phyloP scores from a whole-genome alignment of 495 filamentous ascomycete species.

The Neurospora hispaniola region DNA sequence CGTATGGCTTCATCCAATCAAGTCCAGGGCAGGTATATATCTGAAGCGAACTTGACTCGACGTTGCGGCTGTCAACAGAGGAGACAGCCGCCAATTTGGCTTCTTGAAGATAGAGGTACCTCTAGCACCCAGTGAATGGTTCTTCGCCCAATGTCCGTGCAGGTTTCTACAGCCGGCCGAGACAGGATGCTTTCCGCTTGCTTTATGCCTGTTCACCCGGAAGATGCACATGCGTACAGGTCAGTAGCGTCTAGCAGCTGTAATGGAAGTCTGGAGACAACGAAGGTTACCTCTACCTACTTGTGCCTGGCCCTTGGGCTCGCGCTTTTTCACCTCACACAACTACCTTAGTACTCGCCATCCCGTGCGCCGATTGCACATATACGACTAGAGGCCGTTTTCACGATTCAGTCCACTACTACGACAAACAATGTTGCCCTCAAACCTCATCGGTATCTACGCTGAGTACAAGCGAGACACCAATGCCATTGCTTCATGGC shows the following conservation, averaged over 20 bases:
- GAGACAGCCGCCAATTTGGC: neutral
- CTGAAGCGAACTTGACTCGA: neutral
- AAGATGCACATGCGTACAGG: neutral
- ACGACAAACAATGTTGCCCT: neutral
- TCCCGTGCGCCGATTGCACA: neutral
- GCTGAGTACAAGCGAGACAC: constrained; percentile 40
- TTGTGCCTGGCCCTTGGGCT: neutral
- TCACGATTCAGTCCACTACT: neutral
- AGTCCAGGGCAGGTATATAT: neutral
- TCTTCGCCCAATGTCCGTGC: neutral
- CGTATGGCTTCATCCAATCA: too few species aligned
- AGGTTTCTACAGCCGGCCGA: neutral
- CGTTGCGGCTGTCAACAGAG: neutral
- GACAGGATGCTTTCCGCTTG: neutral
- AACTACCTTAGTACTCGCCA: neutral
- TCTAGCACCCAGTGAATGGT: neutral
- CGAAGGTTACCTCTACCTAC: neutral
- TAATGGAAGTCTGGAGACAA: neutral
- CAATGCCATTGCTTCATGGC: constrained; percentile 37
- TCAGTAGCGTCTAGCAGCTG: neutral
- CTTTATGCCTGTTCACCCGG: neutral
- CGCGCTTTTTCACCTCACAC: neutral
- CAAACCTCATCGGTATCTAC: constrained; percentile 30
- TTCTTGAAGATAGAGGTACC: neutral
- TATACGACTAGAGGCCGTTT: neutral